These are phyloP conservation scores for Auriscalpium microsporum DNA, from an alignment of 768 basidiomycete genomes.

Conservation along the genomic window DNA sequence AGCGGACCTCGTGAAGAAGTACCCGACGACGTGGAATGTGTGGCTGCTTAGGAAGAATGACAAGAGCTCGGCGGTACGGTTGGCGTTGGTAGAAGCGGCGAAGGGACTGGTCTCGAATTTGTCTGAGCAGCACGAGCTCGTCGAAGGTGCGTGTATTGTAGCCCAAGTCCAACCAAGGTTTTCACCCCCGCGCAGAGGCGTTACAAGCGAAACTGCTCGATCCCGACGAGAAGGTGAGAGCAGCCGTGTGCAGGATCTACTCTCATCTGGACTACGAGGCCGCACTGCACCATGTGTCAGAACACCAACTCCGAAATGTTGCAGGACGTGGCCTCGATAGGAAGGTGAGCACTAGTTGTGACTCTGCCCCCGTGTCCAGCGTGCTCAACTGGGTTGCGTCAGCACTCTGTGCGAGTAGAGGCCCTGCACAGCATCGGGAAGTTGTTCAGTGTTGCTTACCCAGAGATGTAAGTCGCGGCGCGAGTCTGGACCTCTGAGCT, in stretches of 20 bases:
- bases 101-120: constrained; percentile 53
- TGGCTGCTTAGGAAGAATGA: constrained; percentile 82
- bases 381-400: neutral
- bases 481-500: neutral
- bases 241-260: constrained; percentile 75
- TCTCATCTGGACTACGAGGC: constrained; percentile 87
- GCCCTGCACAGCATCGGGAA: constrained; percentile 71
- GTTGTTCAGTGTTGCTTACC: constrained; percentile 73
- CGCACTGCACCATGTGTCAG: constrained; percentile 71
- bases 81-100: constrained; percentile 70
- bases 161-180: no score
- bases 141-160: constrained; percentile 56
- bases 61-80: constrained; percentile 57
- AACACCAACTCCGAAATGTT: constrained; percentile 50
- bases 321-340: constrained; percentile 75
- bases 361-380: no score
- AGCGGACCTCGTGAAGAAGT: constrained; percentile 66
- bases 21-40: constrained; percentile 75
- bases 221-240: constrained; percentile 86
- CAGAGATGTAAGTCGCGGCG: constrained; percentile 63
- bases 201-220: constrained; percentile 65
- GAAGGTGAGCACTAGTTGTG: constrained; percentile 44
- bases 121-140: constrained; percentile 53
- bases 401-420: constrained; percentile 61
- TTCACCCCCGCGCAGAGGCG: constrained; percentile 33